phyloP scores from a whole-genome alignment of 2,329 filamentous ascomycete species.

The Penicillium sp. region DNA sequence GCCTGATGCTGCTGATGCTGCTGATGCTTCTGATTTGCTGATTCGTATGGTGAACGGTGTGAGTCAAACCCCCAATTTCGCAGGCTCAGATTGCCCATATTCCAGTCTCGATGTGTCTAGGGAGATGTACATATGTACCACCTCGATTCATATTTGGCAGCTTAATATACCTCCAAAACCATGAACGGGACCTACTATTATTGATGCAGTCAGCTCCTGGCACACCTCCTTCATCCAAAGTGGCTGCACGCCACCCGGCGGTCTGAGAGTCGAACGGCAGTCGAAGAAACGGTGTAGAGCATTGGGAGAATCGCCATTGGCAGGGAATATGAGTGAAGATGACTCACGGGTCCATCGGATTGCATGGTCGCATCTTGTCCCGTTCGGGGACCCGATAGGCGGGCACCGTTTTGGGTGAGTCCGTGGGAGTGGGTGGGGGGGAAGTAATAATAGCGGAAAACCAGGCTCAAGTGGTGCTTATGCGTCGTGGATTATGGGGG shows the following conservation, averaged over 20 bases:
- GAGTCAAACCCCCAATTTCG: conserved; percentile 3
- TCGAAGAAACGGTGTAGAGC: conserved; percentile 7
- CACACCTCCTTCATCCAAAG: background rate
- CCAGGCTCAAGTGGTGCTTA: conserved; percentile 7
- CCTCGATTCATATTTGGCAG: background rate
- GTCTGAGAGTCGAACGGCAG: background rate
- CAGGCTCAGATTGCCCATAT: conserved; percentile 1
- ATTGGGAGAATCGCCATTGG: conserved; percentile 9
- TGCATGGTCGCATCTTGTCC: conserved; percentile 8
- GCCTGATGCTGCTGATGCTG: background rate
- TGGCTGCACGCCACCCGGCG: conserved; percentile 7
- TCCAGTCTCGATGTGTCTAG: background rate
- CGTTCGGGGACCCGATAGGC: conserved; percentile 9
- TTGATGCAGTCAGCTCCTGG: background rate
- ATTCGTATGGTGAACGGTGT: background rate
- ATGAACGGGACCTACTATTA: background rate
- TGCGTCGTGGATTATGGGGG: conserved; percentile 12
- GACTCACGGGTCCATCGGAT: conserved; percentile 18
- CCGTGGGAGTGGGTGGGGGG: conserved; percentile 1
- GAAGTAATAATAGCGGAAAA: background rate
- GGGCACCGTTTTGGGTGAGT: conserved; percentile 10
- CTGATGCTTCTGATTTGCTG: background rate
- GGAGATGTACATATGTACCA: background rate
- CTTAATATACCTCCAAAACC: background rate
- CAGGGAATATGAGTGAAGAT: conserved; percentile 9